Evolutionary conservation across 2,329 filamentous ascomycete species (phyloP).

Genomic region (Metarhizium brunneum): DNA sequence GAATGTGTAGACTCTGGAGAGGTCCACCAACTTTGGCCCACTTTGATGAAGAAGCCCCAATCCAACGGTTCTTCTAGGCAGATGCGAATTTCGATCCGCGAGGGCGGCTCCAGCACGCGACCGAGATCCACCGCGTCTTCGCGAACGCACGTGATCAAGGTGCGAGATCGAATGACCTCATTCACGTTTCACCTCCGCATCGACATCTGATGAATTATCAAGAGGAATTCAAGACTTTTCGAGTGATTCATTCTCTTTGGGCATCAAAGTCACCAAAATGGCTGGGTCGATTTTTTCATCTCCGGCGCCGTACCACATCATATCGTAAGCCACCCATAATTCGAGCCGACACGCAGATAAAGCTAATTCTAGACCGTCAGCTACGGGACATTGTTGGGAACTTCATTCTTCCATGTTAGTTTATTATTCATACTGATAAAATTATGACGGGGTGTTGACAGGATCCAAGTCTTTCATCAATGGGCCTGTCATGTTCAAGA

Average conservation of each 20-base stretch:
- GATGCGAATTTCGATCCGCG: background rate
- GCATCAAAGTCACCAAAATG: conserved; percentile 23
- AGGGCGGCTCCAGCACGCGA: background rate
- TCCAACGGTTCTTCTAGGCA: conserved; percentile 9
- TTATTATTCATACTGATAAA: background rate
- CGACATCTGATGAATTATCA: background rate
- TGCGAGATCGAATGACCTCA: conserved; percentile 6
- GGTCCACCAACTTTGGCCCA: background rate
- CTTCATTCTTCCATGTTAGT: conserved; percentile 71
- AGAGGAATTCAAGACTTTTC: background rate
- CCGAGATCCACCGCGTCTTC: conserved; percentile 15
- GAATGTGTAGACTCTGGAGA: background rate
- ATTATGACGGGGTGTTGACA: background rate
- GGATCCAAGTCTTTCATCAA: conserved; percentile 57
- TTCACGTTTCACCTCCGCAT: background rate
- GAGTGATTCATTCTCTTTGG: background rate
- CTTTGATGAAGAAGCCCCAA: background rate
- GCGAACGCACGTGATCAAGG: conserved; percentile 22
- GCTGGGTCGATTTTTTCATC: conserved; percentile 46
- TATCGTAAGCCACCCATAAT: conserved; percentile 45
- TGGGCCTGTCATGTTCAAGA: conserved; percentile 66
- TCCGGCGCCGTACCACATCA: conserved; percentile 65
- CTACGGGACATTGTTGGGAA: conserved; percentile 81
- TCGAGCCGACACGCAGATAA: background rate
- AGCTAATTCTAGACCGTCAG: conserved; percentile 34